Conservation (phyloP, 163 green algal species). For the Scenedesmus sp. region DNA sequence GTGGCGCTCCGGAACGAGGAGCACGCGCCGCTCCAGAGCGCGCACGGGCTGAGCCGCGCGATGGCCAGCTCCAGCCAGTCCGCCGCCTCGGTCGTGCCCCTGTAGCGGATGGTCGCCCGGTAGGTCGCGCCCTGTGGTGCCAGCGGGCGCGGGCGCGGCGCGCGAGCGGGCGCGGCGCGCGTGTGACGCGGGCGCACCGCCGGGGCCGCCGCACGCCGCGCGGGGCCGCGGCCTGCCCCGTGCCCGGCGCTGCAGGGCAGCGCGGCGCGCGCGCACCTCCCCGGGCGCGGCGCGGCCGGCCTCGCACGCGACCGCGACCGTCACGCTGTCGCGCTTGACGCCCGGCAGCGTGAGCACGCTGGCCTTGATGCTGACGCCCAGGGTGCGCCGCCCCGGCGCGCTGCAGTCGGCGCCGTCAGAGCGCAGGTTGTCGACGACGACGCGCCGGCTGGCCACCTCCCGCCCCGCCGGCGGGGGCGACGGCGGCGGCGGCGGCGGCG, state of each 20-base stretch:
- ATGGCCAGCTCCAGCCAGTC: not conserved
- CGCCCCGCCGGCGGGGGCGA: no score
- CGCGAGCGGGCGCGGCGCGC: no score
- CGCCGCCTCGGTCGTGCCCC: not conserved
- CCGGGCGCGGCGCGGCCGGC: no score
- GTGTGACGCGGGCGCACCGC: no score
- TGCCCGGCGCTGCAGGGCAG: not conserved
- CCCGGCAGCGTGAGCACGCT: constrained; percentile 5
- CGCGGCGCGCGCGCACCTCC: no score
- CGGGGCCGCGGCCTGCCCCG: no score
- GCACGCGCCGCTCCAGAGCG: not conserved
- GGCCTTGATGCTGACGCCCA: not conserved
- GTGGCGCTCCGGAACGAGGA: not conserved
- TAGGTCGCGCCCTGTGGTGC: not conserved
- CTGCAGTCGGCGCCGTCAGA: no score
- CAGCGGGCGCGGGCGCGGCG: not conserved
- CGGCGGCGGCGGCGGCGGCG: no score
- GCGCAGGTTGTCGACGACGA: no score
- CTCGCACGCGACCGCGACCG: not conserved
- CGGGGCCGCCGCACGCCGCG: no score
- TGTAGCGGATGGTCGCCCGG: not conserved
- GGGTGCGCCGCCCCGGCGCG: not conserved
- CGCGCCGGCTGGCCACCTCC: no score
- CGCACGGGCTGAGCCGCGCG: not conserved
- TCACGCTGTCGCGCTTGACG: not conserved